Percentiles rank a stretch among this genome's conserved stretches.
Conservation (phyloP, 371 early-diverging fungal genomes). For the Haplosporangium sp. region DNA sequence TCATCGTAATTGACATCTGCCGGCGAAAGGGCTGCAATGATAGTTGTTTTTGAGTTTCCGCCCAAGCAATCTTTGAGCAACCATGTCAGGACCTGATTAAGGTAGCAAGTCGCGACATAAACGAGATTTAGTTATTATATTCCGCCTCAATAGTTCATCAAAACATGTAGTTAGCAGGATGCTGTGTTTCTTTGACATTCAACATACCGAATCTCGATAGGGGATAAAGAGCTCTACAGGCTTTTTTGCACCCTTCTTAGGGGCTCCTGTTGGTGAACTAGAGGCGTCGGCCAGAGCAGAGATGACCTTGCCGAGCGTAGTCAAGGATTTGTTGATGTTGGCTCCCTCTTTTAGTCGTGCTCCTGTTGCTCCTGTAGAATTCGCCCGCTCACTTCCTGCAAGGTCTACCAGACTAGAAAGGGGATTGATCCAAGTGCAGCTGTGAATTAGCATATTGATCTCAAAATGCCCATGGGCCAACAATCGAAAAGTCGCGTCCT, state of each 20-base stretch:
- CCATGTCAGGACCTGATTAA: slow-evolving; percentile 84
- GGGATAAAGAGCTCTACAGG: slow-evolving; percentile 77
- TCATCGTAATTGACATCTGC: slow-evolving; percentile 82
- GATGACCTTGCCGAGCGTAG: slow-evolving; percentile 97
- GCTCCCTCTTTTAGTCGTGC: slow-evolving; percentile 98
- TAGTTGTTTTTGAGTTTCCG: slow-evolving; percentile 94
- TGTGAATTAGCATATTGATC: no score
- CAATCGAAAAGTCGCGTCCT: not conserved
- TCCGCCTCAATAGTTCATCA: not conserved
- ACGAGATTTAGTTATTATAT: no score
- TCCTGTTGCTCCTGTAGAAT: slow-evolving; percentile 96
- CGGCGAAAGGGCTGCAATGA: slow-evolving; percentile 91
- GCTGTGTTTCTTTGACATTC: slow-evolving; percentile 4
- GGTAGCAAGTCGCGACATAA: not conserved
- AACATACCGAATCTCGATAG: slow-evolving; percentile 87
- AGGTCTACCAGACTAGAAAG: slow-evolving; percentile 80
- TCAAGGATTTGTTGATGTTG: slow-evolving; percentile 96
- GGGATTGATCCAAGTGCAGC: no score
- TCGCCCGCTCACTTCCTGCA: slow-evolving; percentile 97
- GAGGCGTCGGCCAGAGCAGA: slow-evolving; percentile 90
- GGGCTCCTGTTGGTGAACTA: slow-evolving; percentile 56
- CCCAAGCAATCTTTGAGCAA: slow-evolving; percentile 94
- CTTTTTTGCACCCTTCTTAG: slow-evolving; percentile 64
- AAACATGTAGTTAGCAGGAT: not conserved
- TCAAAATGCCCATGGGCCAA: not conserved